phyloP scores from a whole-genome alignment of 2,329 filamentous ascomycete species.

The Clathrospora elynae region DNA sequence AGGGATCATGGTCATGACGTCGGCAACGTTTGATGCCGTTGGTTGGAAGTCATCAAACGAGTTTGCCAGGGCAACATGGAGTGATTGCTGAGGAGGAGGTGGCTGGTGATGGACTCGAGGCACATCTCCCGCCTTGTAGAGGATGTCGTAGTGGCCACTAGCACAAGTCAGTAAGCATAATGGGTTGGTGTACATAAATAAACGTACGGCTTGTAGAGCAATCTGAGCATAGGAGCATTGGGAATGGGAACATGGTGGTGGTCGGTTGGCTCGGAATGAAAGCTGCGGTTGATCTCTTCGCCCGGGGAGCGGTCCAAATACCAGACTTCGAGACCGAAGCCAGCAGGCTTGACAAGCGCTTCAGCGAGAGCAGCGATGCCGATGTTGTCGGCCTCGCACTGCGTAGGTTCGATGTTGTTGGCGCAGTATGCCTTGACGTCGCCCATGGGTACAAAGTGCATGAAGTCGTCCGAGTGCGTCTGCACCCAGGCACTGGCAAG shows the following conservation, averaged over 20 bases:
- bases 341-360: constrained; percentile 76
- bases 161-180: constrained; percentile 14
- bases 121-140: constrained; percentile 72
- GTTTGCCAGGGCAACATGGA: constrained; percentile 46
- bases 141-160: constrained; percentile 88
- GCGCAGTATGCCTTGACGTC: constrained; percentile 72
- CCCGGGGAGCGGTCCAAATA: constrained; percentile 89
- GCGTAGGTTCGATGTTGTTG: constrained; percentile 72
- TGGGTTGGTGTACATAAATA: constrained; percentile 6
- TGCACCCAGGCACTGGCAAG: constrained; percentile 86
- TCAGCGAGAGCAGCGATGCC: constrained; percentile 78
- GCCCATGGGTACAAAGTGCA: constrained; percentile 65
- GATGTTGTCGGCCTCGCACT: constrained; percentile 89
- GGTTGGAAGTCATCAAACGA: constrained; percentile 51
- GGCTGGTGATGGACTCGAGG: constrained; percentile 36
- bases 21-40: constrained; percentile 38
- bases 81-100: constrained; percentile 34
- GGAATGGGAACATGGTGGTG: constrained; percentile 51
- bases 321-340: constrained; percentile 81
- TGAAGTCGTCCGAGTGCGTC: constrained; percentile 70
- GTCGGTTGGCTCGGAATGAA: constrained; percentile 62
- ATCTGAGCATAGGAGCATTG: constrained; percentile 66
- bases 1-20: constrained; percentile 52
- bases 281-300: constrained; percentile 70
- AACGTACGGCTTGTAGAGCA: constrained; percentile 69